Conservation (phyloP, 805 yeast species). For the Candida khao-thaluensis region DNA sequence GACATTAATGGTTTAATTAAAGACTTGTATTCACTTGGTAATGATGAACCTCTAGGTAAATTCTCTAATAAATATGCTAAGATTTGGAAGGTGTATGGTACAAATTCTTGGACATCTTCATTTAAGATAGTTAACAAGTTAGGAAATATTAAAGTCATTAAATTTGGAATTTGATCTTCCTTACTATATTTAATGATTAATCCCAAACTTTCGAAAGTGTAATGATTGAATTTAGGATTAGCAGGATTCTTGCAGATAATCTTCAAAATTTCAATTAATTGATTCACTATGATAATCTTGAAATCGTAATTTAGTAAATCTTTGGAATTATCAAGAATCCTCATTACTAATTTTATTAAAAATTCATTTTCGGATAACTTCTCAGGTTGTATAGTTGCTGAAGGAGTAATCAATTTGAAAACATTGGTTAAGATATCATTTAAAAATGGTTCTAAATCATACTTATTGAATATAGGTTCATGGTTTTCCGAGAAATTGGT, state of each 20-base stretch:
- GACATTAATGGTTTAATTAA: constrained; percentile 79
- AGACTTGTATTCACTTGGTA: constrained; percentile 66
- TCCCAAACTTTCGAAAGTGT: constrained; percentile 83
- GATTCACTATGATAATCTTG: constrained; percentile 52
- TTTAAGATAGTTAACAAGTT: constrained; percentile 65
- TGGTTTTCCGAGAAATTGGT: constrained; percentile 54
- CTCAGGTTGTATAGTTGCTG: constrained; percentile 55
- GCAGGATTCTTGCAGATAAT: constrained; percentile 87
- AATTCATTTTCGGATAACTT: constrained; percentile 94
- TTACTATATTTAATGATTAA: constrained; percentile 58
- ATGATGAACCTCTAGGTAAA: constrained; percentile 40
- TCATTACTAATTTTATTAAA: constrained; percentile 83
- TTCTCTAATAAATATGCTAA: constrained; percentile 72
- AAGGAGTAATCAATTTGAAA: constrained; percentile 56
- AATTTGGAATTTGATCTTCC: constrained; percentile 27
- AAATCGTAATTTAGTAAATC: constrained; percentile 51
- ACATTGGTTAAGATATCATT: constrained; percentile 63
- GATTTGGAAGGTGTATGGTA: constrained; percentile 91
- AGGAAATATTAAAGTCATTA: constrained; percentile 61
- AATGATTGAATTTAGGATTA: constrained; percentile 91
- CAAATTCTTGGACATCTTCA: constrained; percentile 88
- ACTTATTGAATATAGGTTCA: constrained; percentile 63
- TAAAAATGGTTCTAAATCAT: constrained; percentile 63
- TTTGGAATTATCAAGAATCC: constrained; percentile 72
- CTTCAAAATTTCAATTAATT: constrained; percentile 65